Base-by-base conservation (phyloP, 441 rosid genomes). In the Croton setiger region DNA sequence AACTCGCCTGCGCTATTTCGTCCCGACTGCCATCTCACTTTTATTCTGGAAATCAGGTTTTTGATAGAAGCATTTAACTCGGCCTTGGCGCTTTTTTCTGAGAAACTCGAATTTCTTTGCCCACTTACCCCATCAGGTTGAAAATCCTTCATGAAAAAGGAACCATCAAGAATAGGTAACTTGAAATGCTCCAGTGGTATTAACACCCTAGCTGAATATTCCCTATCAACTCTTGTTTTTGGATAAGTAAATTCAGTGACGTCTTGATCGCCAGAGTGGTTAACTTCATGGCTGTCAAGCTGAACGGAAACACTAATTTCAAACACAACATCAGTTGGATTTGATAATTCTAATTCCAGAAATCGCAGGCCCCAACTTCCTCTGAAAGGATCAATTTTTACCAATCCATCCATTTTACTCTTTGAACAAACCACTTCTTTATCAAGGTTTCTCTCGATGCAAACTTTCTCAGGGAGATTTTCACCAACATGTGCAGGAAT, bases 361-460 rank as follows among this genome's bases (percentile, higher is more conserved):
- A 95, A 90, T 44, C 95, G 93, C 12, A 95, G 77, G 37, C 99
- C 98, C 99, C 99, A 92, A 76, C 99, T 95, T 77, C 99, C 99
- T 81, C 98, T 83, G 62, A 84, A 89, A 61, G 96, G 98, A 79
- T 95, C 90, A 45, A 92, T 92, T 75, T 90, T 95, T 72, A 90
- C 89, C 72, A 92, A 80, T 65, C 88, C 84, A 54, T 95, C 96
- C 73, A 82, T 83, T 83, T 82, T 86, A 75, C 75, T 78, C 71
- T 80, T 91, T 11, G 82, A 74, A 73, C 76, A 82, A 68, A 27
- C 63, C 48, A 72, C 82, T 77, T 88, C 94, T 75, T 79, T 60
- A 51, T 69, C 13, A 44, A 76, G 74, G 52, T 21, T 64, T 62
- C 65, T 64, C 63, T 73, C 85, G 61, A 61, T 60, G 63, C 51